These are phyloP conservation scores for Effrenium voratum DNA, from an alignment of 73 alveolate genomes.

Conservation along the genomic window DNA sequence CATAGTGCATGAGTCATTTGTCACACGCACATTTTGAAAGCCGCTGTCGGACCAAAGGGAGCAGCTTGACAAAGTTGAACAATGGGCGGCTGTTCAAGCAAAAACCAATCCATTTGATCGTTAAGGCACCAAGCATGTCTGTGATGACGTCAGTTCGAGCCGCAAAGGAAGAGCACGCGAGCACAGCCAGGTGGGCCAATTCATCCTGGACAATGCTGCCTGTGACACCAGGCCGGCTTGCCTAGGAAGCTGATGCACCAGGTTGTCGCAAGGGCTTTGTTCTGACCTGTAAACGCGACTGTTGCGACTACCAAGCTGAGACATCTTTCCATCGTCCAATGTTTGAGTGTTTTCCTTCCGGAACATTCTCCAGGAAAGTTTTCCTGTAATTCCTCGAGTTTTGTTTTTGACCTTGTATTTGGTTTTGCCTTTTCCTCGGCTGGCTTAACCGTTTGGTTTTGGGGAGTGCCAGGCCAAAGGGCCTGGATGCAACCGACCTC, in stretches of 20 bases:
- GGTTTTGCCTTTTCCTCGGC: not conserved
- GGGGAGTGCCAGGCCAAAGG: not conserved
- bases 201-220: constrained; percentile 87
- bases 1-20: too few relatives aligned
- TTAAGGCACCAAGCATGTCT: too few relatives aligned
- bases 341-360: not conserved
- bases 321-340: not conserved
- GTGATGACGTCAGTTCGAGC: too few relatives aligned
- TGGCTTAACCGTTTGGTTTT: not conserved
- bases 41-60: too few relatives aligned
- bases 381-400: not conserved
- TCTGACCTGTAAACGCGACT: not conserved
- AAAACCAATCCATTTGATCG: too few relatives aligned
- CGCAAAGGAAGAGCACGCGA: too few relatives aligned
- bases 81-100: too few relatives aligned
- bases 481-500: constrained; percentile 31
- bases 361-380: not conserved
- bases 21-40: too few relatives aligned
- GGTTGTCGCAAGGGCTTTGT: not conserved
- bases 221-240: constrained; percentile 47
- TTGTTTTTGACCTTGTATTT: too few relatives aligned
- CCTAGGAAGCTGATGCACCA: not conserved
- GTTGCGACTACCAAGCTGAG: not conserved
- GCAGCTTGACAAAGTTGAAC: too few relatives aligned
- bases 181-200: constrained; percentile 67